A percentile compares a stretch with the other conserved stretches of the same genome.
Evolutionary conservation across 768 basidiomycete genomes (phyloP).

Genomic region (Mycena venus): DNA sequence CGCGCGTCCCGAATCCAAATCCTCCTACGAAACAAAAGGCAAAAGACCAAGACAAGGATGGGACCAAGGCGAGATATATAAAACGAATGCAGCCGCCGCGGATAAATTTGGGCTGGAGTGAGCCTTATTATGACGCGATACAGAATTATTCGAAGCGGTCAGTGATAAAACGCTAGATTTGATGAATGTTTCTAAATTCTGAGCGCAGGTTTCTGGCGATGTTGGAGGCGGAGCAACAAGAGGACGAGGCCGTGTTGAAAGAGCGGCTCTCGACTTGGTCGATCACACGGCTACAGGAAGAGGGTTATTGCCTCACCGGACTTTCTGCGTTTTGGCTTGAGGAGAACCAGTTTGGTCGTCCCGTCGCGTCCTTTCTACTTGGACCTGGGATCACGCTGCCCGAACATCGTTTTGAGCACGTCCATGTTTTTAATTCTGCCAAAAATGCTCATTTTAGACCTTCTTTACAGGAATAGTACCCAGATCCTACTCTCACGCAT

Average conservation of each 20-base stretch:
- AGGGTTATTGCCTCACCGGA: conserved; percentile 80
- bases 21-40: conserved; percentile 12
- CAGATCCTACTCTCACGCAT: conserved; percentile 74
- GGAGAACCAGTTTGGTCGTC: conserved; percentile 72
- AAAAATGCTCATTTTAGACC: not conserved
- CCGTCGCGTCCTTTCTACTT: conserved; percentile 73
- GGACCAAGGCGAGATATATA: conserved; percentile 39
- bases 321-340: conserved; percentile 79
- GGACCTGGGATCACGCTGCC: conserved; percentile 76
- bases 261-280: conserved; percentile 81
- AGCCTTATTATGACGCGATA: conserved; percentile 64
- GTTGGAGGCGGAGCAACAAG: conserved; percentile 73
- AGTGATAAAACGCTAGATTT: too few relatives aligned
- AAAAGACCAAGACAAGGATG: conserved; percentile 2
- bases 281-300: conserved; percentile 67
- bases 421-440: not conserved
- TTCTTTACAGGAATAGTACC: conserved; percentile 81
- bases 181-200: too few relatives aligned
- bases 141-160: conserved; percentile 70
- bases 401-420: conserved; percentile 80
- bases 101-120: conserved; percentile 47
- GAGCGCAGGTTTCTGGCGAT: conserved; percentile 59
- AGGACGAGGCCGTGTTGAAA: conserved; percentile 70
- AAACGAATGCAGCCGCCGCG: conserved; percentile 56
- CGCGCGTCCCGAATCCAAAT: conserved; percentile 48